Conservation (phyloP, 305 asterid genomes). For the Fraxinus velutina region DNA sequence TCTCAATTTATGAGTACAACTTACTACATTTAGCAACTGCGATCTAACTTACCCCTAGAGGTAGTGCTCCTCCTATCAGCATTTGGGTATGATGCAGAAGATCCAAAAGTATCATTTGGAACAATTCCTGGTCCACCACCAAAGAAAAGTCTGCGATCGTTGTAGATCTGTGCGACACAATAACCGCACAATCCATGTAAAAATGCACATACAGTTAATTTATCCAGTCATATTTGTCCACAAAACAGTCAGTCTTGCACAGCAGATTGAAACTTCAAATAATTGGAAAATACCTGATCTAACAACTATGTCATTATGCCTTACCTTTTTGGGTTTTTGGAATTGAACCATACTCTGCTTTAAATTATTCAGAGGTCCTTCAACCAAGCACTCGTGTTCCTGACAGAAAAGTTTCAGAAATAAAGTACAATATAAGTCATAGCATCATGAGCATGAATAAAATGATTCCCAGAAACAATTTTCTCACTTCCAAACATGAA, state of each 20-base stretch:
- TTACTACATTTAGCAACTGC: constrained; percentile 1
- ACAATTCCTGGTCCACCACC: constrained; percentile 87
- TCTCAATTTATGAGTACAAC: background rate
- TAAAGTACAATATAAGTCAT: constrained; percentile 7
- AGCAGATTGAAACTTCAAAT: background rate
- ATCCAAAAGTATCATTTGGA: constrained; percentile 67
- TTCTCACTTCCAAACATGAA: constrained; percentile 9
- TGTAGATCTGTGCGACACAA: constrained; percentile 61
- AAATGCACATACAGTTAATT: background rate
- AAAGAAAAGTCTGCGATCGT: constrained; percentile 80
- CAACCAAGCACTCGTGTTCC: constrained; percentile 99
- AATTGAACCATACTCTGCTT: constrained; percentile 99
- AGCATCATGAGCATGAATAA: background rate
- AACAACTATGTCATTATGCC: background rate
- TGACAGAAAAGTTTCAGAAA: constrained; percentile 25
- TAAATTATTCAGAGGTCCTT: constrained; percentile 93
- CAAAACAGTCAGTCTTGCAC: background rate
- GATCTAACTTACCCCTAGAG: constrained; percentile 62
- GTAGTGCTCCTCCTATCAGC: constrained; percentile 80
- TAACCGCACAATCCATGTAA: constrained; percentile 29
- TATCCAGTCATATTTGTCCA: background rate
- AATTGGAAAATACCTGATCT: background rate
- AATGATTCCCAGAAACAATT: background rate
- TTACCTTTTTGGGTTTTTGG: constrained; percentile 97
- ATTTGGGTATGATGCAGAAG: constrained; percentile 54